Evolutionary conservation across 1,284 basidiomycete genomes (phyloP).

Genomic region (Ceratorhiza oryzae-sativae): DNA sequence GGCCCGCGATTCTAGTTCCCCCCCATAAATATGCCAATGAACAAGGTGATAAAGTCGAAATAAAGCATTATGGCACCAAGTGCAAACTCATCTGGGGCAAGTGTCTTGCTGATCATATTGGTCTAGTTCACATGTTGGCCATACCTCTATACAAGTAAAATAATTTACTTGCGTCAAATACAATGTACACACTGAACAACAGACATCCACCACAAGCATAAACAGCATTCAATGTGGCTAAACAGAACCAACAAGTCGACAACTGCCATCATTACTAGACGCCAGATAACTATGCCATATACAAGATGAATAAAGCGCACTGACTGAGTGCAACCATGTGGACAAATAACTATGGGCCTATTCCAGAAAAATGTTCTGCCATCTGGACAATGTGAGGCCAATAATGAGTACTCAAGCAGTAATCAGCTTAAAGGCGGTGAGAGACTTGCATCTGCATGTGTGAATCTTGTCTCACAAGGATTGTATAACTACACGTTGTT

Average conservation of each 20-base stretch:
- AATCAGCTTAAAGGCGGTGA: constrained; percentile 63
- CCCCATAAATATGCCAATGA: constrained; percentile 75
- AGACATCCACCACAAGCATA: constrained; percentile 77
- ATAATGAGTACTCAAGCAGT: constrained; percentile 85
- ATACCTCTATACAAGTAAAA: neutral
- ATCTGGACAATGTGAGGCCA: too few relatives aligned
- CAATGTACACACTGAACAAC: constrained; percentile 82
- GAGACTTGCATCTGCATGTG: constrained; percentile 32
- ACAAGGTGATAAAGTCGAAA: constrained; percentile 68
- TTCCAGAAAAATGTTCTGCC: too few relatives aligned
- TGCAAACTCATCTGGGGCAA: constrained; percentile 88
- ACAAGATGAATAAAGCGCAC: constrained; percentile 45
- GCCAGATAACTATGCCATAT: constrained; percentile 37
- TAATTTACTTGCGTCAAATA: constrained; percentile 63
- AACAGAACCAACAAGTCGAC: constrained; percentile 84
- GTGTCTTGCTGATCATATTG: constrained; percentile 76
- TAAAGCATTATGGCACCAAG: constrained; percentile 86
- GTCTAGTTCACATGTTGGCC: constrained; percentile 55
- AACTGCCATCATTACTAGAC: constrained; percentile 72
- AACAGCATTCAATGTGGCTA: constrained; percentile 73
- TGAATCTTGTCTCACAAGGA: constrained; percentile 65
- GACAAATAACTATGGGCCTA: too few relatives aligned
- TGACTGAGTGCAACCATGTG: constrained; percentile 73
- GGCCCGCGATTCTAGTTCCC: constrained; percentile 58
- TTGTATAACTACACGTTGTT: constrained; percentile 78